Conservation (phyloP, 192 early-diverging fungal genomes). For the Mortierella antarctica region DNA sequence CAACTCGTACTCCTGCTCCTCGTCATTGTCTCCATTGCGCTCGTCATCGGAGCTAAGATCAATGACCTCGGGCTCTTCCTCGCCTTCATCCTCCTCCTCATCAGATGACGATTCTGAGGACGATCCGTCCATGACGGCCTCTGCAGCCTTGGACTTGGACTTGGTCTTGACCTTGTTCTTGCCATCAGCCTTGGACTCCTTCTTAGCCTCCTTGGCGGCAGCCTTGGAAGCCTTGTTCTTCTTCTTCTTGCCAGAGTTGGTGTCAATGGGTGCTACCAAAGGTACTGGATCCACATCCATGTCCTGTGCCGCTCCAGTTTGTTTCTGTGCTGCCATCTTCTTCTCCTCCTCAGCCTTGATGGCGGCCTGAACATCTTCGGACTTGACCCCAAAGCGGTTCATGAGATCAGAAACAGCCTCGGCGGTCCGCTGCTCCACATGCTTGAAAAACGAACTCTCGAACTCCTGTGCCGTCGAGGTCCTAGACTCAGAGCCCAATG, state of each 20-base stretch:
- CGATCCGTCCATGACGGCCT: slow-evolving; percentile 20
- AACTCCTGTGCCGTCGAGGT: slow-evolving; percentile 32
- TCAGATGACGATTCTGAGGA: slow-evolving; percentile 46
- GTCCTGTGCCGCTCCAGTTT: slow-evolving; percentile 4
- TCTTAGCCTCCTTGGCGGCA: slow-evolving; percentile 2
- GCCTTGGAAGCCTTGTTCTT: slow-evolving; percentile 10
- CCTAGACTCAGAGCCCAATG: slow-evolving; percentile 25
- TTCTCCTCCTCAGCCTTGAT: slow-evolving; percentile 3
- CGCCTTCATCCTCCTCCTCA: slow-evolving; percentile 36
- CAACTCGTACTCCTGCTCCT: slow-evolving; percentile 36
- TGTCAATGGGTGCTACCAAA: neutral
- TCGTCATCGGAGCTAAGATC: slow-evolving; percentile 38
- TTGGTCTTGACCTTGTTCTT: slow-evolving; percentile 1
- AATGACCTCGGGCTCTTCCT: slow-evolving; percentile 23
- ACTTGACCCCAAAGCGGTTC: slow-evolving; percentile 7
- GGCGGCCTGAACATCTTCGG: slow-evolving; percentile 13
- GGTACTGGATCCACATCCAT: slow-evolving; percentile 36
- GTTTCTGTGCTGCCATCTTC: neutral
- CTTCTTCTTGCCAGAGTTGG: slow-evolving; percentile 3
- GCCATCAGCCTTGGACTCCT: slow-evolving; percentile 4
- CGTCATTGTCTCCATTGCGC: slow-evolving; percentile 27
- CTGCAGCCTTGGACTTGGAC: neutral
- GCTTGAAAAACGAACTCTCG: slow-evolving; percentile 46
- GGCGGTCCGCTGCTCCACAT: slow-evolving; percentile 27
- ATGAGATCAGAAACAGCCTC: slow-evolving; percentile 23